Base-by-base conservation (phyloP, 768 basidiomycete genomes). In the Crucibulum laeve region DNA sequence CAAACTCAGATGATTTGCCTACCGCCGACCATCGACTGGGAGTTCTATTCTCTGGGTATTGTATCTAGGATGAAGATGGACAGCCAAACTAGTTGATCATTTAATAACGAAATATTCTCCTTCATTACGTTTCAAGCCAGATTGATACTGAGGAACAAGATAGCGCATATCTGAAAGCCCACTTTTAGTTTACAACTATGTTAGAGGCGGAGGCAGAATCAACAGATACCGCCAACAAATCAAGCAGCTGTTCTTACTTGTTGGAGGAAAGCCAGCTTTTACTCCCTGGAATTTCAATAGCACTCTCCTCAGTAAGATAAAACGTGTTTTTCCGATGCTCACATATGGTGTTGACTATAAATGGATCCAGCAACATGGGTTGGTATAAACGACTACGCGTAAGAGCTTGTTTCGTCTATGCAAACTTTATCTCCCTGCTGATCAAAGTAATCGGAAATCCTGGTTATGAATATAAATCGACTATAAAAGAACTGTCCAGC, bases 311-410 rank as follows among this genome's bases (percentile, higher is more conserved):
- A 58, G 79, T 78, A 49, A 56, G 69, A n/a, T 8, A 37, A 8
- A 7, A 25, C 8, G 17, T 25, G 45, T 10, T 11, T 17, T 4
- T 6, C 4, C 15, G 3, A 25, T 25, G 11, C 11, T 15, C 17
- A 22, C 25, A 19, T 40, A 32, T 11, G n/a, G 22, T 19, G 33
- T 17, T n/a, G 17, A 18, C 18, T 24, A 25, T 39, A 21, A 43
- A 32, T 22, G 24, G 21, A 37, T 25, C 39, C 43, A 83, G 80
- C 79, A 4, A 80, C 76, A 2, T 84, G 79, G 79, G 64, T 82
- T 38, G 82, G 83, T 3, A 83, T 84, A 44, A 85, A 85, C 45
- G 82, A 84, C 59, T 74, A 75, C 66, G 76, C 68, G 77, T 78
- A 55, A 39, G 70, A 49, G 14, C 19, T 32, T 10, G 25, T 19